Evolutionary conservation across 352 stramenopile species (phyloP).

Genomic region (Pythium aristosporum): DNA sequence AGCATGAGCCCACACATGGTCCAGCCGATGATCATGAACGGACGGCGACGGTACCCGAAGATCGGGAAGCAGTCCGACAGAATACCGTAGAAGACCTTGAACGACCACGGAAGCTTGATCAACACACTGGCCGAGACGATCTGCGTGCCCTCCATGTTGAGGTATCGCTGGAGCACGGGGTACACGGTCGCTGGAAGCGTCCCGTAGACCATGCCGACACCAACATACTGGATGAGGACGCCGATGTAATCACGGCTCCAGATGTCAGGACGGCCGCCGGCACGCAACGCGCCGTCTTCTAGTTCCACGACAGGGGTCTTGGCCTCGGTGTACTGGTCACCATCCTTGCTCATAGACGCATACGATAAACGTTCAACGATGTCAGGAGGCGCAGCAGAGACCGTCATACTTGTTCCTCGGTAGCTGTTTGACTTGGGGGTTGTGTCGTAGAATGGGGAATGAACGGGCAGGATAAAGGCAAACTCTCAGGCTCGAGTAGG

Average conservation of each 20-base stretch:
- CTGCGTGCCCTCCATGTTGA: slow-evolving; percentile 16
- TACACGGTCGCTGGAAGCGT: slow-evolving; percentile 5
- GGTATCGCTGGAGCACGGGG: slow-evolving; percentile 8
- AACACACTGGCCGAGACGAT: slow-evolving; percentile 8
- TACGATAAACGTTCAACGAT: slow-evolving; percentile 7
- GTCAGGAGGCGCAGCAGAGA: neutral
- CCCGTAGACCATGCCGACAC: slow-evolving; percentile 19
- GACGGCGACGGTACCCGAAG: slow-evolving; percentile 18
- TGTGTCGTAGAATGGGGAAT: too few relatives aligned
- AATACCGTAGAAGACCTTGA: slow-evolving; percentile 24
- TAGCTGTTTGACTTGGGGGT: too few relatives aligned
- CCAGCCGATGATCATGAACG: slow-evolving; percentile 24
- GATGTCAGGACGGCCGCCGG: neutral
- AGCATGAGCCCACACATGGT: slow-evolving; percentile 10
- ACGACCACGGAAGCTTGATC: slow-evolving; percentile 20
- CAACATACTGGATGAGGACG: slow-evolving; percentile 5
- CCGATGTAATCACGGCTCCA: slow-evolving; percentile 13
- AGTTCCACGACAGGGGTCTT: neutral
- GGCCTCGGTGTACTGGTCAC: neutral
- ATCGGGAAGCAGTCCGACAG: slow-evolving; percentile 19
- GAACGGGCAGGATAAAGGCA: too few relatives aligned
- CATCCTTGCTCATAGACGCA: neutral
- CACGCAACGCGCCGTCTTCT: neutral
- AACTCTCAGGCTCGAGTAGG: too few relatives aligned
- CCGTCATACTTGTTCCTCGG: neutral